Conservation (phyloP, 352 stramenopile genomes). For the Achlya hypogyna region DNA sequence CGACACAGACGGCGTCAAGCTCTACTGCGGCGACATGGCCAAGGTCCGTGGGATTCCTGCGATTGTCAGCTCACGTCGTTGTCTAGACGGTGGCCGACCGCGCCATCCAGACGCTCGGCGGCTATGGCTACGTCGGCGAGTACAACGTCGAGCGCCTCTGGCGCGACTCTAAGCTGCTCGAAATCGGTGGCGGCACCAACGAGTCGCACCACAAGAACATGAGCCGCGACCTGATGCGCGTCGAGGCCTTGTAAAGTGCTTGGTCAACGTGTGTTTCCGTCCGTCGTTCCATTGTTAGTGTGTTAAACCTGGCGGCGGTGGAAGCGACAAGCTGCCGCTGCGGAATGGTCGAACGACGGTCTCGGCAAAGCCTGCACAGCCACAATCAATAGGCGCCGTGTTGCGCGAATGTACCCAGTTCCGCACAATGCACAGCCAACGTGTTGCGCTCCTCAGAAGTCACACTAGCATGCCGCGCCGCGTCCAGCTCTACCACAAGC, state of each 20-base stretch:
- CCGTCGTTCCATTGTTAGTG: background rate
- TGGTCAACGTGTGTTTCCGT: slow-evolving; percentile 22
- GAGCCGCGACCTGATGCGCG: slow-evolving; percentile 62
- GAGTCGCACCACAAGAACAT: slow-evolving; percentile 99
- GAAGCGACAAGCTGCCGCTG: background rate
- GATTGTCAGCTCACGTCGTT: background rate
- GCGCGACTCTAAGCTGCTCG: slow-evolving; percentile 98
- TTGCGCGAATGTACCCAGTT: background rate
- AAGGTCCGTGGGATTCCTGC: too few species aligned
- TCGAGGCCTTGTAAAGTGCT: slow-evolving; percentile 32
- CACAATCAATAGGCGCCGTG: background rate
- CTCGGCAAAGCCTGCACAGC: background rate
- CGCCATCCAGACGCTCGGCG: slow-evolving; percentile 96
- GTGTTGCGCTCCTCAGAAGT: background rate
- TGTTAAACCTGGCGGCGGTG: too few species aligned
- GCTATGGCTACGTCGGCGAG: slow-evolving; percentile 98
- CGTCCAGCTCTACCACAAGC: background rate
- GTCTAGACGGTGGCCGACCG: slow-evolving; percentile 87
- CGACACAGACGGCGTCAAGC: slow-evolving; percentile 97
- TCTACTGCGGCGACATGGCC: slow-evolving; percentile 96
- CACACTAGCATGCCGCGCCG: background rate
- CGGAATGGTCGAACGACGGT: background rate
- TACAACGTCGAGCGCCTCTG: slow-evolving; percentile 98
- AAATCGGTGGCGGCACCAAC: slow-evolving; percentile 98
- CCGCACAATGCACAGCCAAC: background rate